Percentiles rank a stretch among this genome's conserved stretches.
These are phyloP conservation scores for Collybia sp. DNA, from an alignment of 768 basidiomycete genomes.

Conservation along the genomic window DNA sequence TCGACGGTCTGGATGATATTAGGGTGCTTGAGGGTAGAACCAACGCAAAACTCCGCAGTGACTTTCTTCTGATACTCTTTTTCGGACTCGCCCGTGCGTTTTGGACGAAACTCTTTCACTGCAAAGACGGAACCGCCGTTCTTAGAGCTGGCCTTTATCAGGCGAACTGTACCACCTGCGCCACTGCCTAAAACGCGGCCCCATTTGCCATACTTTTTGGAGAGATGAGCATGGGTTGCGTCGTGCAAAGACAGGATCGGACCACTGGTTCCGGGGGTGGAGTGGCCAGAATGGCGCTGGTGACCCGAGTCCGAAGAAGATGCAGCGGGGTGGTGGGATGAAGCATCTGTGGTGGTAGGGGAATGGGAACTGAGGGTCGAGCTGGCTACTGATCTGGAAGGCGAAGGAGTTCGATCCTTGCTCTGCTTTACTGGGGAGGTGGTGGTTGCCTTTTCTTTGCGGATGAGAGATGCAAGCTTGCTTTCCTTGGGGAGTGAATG, in stretches of 20 bases:
- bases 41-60: conserved; percentile 98
- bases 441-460: conserved; percentile 9
- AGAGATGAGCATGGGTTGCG: conserved; percentile 84
- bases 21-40: conserved; percentile 86
- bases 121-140: conserved; percentile 84
- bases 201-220: conserved; percentile 99
- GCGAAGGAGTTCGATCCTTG: conserved; percentile 40
- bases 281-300: conserved; percentile 17
- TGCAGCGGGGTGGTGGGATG: conserved; percentile 10
- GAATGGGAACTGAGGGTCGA: conserved; percentile 17
- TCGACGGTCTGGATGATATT: conserved; percentile 99
- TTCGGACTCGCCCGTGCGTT: conserved; percentile 82
- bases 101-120: conserved; percentile 95
- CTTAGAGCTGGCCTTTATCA: conserved; percentile 86
- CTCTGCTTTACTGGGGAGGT: conserved; percentile 28
- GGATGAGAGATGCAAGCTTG: conserved; percentile 21
- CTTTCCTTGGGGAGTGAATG: conserved; percentile 16
- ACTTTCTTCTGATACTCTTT: conserved; percentile 99
- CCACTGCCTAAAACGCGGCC: conserved; percentile 92
- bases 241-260: conserved; percentile 64
- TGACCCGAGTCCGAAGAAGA: conserved; percentile 8
- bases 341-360: conserved; percentile 13
- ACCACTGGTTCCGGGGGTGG: conserved; percentile 6
- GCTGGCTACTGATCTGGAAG: conserved; percentile 15
- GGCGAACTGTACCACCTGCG: conserved; percentile 96